Evolutionary conservation across 176 grass and related monocot species (phyloP).

Genomic region (Musa acuminata): DNA sequence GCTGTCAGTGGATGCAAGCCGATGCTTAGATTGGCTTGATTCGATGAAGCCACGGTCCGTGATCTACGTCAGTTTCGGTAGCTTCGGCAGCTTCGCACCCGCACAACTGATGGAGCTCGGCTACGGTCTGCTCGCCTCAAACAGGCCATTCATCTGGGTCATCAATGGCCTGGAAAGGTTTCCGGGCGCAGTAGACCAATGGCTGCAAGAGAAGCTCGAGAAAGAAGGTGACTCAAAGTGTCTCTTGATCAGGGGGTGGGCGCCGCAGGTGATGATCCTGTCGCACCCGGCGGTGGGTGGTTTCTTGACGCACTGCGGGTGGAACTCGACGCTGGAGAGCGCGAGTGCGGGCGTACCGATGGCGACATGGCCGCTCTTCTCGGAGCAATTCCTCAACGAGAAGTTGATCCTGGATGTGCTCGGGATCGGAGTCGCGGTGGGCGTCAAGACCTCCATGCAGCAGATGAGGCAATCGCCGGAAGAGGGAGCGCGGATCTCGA

Average conservation of each 20-base stretch:
- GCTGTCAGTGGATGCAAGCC: conserved; percentile 17
- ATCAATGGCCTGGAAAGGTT: conserved; percentile 27
- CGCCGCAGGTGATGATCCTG: conserved; percentile 56
- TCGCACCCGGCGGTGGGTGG: conserved; percentile 43
- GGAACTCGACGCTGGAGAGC: conserved; percentile 69
- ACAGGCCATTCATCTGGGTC: conserved; percentile 42
- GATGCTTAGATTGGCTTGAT: conserved; percentile 55
- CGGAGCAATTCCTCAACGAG: conserved; percentile 73
- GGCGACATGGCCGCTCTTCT: conserved; percentile 58
- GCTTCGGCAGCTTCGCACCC: conserved; percentile 22
- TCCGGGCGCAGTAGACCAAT: conserved; percentile 21
- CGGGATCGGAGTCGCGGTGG: conserved; percentile 45
- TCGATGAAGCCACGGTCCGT: conserved; percentile 36
- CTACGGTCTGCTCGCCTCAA: conserved; percentile 36
- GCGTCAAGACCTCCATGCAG: conserved; percentile 17
- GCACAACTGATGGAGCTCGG: conserved; percentile 57
- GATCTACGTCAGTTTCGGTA: conserved; percentile 76
- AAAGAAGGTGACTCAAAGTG: conserved; percentile 17
- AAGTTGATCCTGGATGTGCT: conserved; percentile 58
- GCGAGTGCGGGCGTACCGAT: conserved; percentile 43
- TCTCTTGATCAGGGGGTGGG: conserved; percentile 47
- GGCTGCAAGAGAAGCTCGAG: conserved; percentile 27
- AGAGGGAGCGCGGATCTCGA: too few relatives aligned
- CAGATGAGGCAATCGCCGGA: neutral
- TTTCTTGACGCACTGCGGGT: conserved; percentile 79